Evolutionary conservation across 2,329 filamentous ascomycete genomes (phyloP).

Genomic region (Pestalotiopsis sp.): DNA sequence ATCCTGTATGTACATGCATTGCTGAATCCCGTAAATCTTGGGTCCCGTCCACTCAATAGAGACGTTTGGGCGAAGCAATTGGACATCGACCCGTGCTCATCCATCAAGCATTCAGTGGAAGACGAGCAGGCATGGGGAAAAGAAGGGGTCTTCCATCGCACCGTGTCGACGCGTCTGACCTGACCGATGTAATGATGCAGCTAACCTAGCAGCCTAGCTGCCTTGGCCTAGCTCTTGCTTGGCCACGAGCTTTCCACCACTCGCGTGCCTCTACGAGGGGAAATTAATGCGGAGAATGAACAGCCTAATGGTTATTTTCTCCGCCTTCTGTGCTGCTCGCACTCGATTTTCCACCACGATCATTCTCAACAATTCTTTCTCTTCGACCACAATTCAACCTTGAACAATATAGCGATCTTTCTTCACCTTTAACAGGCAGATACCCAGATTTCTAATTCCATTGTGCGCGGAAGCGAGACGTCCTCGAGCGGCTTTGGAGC

Average conservation of each 20-base stretch:
- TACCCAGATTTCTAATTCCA: background rate
- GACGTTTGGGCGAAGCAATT: background rate
- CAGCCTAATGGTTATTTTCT: background rate
- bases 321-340: background rate
- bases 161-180: background rate
- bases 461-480: background rate
- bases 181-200: background rate
- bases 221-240: background rate
- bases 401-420: background rate
- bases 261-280: background rate
- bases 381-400: background rate
- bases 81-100: no score
- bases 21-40: background rate
- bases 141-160: background rate
- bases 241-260: background rate
- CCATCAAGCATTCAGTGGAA: background rate
- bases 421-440: background rate
- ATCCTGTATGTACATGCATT: background rate
- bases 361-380: background rate
- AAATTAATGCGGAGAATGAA: conserved; percentile 6
- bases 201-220: background rate
- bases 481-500: background rate
- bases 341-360: background rate
- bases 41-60: background rate
- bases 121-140: background rate